Conservation (phyloP, 2,329 filamentous ascomycete species). For the Coniochaeta sp. region DNA sequence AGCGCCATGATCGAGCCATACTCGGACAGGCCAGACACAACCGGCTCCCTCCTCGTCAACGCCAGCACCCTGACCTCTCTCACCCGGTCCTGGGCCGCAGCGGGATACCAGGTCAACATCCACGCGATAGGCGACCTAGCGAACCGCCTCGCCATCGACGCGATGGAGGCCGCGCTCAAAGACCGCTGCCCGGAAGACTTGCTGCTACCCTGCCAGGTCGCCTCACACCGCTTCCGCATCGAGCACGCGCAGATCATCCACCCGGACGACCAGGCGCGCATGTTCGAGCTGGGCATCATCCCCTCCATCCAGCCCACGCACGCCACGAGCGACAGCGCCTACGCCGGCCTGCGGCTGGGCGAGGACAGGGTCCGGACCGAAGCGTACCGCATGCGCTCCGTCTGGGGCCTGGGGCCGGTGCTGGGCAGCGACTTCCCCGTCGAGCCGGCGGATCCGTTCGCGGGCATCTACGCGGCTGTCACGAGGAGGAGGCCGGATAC, state of each 20-base stretch:
- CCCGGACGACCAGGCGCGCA: constrained; percentile 53
- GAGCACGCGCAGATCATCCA: constrained; percentile 67
- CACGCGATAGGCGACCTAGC: constrained; percentile 66
- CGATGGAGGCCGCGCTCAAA: constrained; percentile 50
- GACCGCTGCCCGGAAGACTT: constrained; percentile 33
- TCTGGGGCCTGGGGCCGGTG: constrained; percentile 45
- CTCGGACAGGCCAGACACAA: constrained; percentile 51
- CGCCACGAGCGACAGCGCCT: constrained; percentile 64
- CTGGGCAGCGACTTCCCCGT: constrained; percentile 67
- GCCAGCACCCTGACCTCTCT: constrained; percentile 47
- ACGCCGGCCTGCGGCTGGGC: constrained; percentile 55
- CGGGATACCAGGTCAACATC: constrained; percentile 62
- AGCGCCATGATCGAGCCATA: constrained; percentile 67
- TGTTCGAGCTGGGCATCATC: constrained; percentile 52
- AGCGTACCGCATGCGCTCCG: constrained; percentile 59
- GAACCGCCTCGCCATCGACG: constrained; percentile 56
- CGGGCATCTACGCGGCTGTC: constrained; percentile 62
- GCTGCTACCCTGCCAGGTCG: constrained; percentile 42
- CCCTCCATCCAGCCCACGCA: constrained; percentile 67
- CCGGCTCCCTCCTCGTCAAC: constrained; percentile 60
- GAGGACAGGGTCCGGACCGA: constrained; percentile 40
- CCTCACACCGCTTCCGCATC: constrained; percentile 51
- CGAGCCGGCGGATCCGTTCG: constrained; percentile 59
- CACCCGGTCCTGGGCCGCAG: constrained; percentile 48
- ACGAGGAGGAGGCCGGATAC: constrained; percentile 52